Evolutionary conservation across 108 stramenopile genomes (phyloP).

Genomic region (Seminavis robusta): DNA sequence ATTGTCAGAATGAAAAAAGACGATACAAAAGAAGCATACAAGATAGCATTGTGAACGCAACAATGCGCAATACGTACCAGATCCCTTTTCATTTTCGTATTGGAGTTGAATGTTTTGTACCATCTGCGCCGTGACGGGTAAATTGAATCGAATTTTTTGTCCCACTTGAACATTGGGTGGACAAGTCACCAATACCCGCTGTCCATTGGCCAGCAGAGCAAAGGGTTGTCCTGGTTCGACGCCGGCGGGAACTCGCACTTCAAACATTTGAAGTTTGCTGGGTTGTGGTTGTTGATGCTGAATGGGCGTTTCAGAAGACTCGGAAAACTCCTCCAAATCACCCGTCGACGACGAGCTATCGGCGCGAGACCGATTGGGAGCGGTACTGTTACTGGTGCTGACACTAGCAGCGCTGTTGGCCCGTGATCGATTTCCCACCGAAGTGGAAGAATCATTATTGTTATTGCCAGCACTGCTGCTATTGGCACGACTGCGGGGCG

Average conservation of each 20-base stretch:
- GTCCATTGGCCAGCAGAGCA: conserved; percentile 82
- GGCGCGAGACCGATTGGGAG: no score
- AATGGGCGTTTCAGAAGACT: no score
- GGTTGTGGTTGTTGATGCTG: conserved; percentile 10
- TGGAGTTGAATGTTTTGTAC: conserved; percentile 56
- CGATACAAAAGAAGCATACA: no score
- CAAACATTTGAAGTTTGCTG: conserved; percentile 69
- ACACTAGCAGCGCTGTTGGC: no score
- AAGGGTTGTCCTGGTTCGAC: conserved; percentile 86
- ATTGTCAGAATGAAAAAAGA: no score
- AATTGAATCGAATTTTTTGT: conserved; percentile 83
- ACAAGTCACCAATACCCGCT: conserved; percentile 87
- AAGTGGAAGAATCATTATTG: no score
- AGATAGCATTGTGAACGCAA: no score
- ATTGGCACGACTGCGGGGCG: conserved; percentile 62
- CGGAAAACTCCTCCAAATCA: no score
- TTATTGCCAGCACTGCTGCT: conserved; percentile 4
- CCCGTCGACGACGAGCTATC: no score
- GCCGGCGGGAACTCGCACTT: conserved; percentile 83
- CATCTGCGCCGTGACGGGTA: conserved; percentile 58
- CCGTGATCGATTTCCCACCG: no score
- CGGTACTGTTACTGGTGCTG: no score
- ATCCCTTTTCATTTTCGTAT: conserved; percentile 81
- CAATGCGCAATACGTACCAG: conserved; percentile 45
- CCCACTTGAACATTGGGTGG: conserved; percentile 80